Conservation (phyloP, 2,329 filamentous ascomycete species). For the Aspergillus pseudotamarii region DNA sequence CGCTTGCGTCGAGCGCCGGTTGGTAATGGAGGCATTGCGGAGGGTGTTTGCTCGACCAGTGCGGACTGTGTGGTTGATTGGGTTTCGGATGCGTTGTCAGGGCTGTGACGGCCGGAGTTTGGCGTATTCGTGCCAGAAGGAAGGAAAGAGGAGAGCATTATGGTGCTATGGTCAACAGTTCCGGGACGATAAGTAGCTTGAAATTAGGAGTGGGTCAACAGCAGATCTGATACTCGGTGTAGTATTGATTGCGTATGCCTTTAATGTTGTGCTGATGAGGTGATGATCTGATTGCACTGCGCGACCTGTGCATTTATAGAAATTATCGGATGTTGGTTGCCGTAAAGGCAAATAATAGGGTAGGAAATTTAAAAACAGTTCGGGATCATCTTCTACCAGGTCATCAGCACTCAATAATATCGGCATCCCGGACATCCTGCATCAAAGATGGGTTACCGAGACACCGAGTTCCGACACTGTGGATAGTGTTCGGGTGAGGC, state of each 20-base stretch:
- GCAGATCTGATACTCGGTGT: background rate
- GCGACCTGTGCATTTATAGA: background rate
- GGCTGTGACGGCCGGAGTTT: slow-evolving; percentile 16
- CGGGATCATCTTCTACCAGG: too few species aligned
- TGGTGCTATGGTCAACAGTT: background rate
- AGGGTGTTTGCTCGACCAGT: background rate
- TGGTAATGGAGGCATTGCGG: background rate
- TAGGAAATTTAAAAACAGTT: background rate
- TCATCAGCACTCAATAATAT: too few species aligned
- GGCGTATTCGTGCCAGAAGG: slow-evolving; percentile 23
- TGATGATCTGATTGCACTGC: background rate
- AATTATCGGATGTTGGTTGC: background rate
- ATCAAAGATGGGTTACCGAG: slow-evolving; percentile 8
- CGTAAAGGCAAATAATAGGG: background rate
- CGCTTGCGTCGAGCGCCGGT: slow-evolving; percentile 8
- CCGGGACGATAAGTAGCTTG: background rate
- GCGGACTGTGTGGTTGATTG: background rate
- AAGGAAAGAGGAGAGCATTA: slow-evolving; percentile 12
- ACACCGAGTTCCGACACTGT: slow-evolving; percentile 5
- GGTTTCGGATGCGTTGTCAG: background rate
- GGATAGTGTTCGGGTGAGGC: background rate
- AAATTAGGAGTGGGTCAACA: background rate
- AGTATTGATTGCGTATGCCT: background rate
- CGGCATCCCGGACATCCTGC: background rate
- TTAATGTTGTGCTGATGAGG: background rate